Conservation (phyloP, 257 asterid genomes). For the Paulownia fortunei region DNA sequence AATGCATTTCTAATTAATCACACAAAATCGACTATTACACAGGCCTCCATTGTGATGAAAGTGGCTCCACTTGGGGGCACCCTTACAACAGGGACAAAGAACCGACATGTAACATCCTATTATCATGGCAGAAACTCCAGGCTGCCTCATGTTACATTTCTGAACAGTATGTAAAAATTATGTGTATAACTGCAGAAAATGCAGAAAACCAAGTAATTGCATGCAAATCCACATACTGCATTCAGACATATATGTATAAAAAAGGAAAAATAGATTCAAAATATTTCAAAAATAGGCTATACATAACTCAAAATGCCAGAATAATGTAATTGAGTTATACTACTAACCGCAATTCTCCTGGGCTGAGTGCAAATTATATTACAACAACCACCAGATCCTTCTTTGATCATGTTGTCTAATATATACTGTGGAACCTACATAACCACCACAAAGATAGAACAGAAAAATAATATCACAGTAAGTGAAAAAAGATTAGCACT, state of each 20-base stretch:
- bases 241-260: conserved; percentile 6
- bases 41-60: not conserved
- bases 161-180: conserved; percentile 2
- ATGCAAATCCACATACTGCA: not conserved
- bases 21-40: conserved; percentile 3
- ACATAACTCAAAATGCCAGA: not conserved
- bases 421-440: conserved; percentile 94
- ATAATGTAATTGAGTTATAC: conserved; percentile 25
- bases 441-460: conserved; percentile 36
- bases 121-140: not conserved
- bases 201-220: conserved; percentile 9
- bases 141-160: conserved; percentile 7
- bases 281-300: conserved; percentile 6
- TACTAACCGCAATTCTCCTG: conserved; percentile 96
- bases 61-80: not conserved
- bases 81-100: not conserved
- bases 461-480: conserved; percentile 4
- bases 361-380: conserved; percentile 97
- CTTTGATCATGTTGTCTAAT: conserved; percentile 93
- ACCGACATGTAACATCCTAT: conserved; percentile 1
- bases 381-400: conserved; percentile 84
- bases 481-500: not conserved
- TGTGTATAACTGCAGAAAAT: conserved; percentile 1
- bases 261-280: not conserved
- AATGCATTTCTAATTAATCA: not conserved